Percentiles rank a stretch among this genome's conserved stretches.
phyloP scores from a whole-genome alignment of 441 rosid genomes.

The Croton laevigatus region DNA sequence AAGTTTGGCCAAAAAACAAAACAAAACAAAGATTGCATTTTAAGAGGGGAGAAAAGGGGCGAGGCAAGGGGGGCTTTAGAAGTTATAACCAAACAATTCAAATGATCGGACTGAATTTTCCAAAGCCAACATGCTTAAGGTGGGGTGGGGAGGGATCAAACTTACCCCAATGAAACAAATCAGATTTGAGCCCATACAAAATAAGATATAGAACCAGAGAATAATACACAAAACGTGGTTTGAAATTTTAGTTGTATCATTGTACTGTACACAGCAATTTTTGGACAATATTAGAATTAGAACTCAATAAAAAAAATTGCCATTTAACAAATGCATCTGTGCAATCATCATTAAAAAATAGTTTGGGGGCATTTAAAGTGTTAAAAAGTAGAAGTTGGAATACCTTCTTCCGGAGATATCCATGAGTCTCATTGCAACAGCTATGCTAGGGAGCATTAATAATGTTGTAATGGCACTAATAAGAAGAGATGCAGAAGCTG shows the following conservation, averaged over 20 bases:
- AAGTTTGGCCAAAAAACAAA: no score
- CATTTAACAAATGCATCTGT: neutral
- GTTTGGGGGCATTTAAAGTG: neutral
- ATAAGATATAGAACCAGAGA: neutral
- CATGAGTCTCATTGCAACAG: constrained; percentile 94
- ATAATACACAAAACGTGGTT: neutral
- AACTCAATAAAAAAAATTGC: neutral
- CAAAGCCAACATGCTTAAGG: no score
- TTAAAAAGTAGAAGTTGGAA: constrained; percentile 11
- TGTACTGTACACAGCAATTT: no score
- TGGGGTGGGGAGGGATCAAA: no score
- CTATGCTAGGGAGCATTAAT: constrained; percentile 89
- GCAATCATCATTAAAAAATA: neutral
- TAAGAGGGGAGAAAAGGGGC: no score
- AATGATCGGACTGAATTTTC: no score
- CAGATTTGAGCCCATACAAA: neutral
- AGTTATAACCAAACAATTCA: no score
- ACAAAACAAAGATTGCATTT: no score
- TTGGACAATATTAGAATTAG: neutral
- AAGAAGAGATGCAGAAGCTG: constrained; percentile 71
- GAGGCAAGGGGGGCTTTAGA: no score
- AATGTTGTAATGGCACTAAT: constrained; percentile 81
- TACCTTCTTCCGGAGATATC: constrained; percentile 89
- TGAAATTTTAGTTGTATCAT: neutral
- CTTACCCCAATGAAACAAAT: neutral